Percentiles rank a stretch among this genome's conserved stretches.
Conservation (phyloP, 2,329 filamentous ascomycete genomes). For the Trichoderma hamatum region DNA sequence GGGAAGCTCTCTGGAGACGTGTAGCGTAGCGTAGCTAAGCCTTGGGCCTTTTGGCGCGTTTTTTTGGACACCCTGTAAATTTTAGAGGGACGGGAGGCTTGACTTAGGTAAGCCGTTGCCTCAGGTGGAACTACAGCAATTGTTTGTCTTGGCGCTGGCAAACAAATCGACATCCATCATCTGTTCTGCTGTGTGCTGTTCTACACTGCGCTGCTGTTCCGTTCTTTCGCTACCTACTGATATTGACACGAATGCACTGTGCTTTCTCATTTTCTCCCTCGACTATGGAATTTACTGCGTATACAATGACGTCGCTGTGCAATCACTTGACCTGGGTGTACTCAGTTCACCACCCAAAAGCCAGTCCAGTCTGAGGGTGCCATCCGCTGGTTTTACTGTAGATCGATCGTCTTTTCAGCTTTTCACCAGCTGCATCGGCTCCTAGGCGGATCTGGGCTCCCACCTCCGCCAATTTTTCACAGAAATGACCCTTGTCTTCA, state of each 20-base stretch:
- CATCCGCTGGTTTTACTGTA: background rate
- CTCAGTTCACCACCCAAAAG: background rate
- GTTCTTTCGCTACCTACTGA: too few species aligned
- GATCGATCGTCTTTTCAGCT: background rate
- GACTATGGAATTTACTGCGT: background rate
- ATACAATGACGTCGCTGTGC: background rate
- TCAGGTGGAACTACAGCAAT: conserved; percentile 7
- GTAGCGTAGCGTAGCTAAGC: conserved; percentile 2
- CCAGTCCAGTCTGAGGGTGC: background rate
- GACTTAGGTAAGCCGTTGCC: conserved; percentile 13
- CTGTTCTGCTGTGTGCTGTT: too few species aligned
- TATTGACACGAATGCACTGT: background rate
- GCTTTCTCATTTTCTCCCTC: background rate
- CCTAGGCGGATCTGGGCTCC: background rate
- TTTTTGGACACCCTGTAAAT: conserved; percentile 8
- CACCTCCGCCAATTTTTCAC: background rate
- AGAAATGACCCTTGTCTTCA: conserved; percentile 19
- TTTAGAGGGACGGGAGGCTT: background rate
- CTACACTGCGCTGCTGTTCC: too few species aligned
- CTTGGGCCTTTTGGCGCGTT: conserved; percentile 10
- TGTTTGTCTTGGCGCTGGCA: background rate
- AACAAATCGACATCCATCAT: background rate
- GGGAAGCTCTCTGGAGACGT: conserved; percentile 5
- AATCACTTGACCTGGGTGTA: background rate
- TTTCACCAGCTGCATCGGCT: background rate